phyloP scores from a whole-genome alignment of 352 stramenopile genomes.

The Pythium angustatum region DNA sequence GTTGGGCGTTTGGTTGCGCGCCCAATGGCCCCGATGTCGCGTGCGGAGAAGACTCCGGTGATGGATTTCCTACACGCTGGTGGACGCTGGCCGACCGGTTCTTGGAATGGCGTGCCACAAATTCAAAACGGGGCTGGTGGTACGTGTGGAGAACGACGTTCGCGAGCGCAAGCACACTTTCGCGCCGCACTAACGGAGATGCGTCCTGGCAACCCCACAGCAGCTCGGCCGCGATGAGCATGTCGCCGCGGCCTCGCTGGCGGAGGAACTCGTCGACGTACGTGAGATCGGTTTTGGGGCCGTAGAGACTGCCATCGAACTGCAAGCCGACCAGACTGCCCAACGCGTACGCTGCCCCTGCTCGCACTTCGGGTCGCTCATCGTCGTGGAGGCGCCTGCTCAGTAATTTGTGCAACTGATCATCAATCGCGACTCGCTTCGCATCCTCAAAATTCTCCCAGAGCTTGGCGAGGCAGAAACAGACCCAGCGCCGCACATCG shows the following conservation, averaged over 20 bases:
- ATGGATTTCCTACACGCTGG: neutral
- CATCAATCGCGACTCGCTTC: conserved; percentile 85
- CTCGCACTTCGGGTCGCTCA: conserved; percentile 88
- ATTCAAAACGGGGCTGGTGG: conserved; percentile 84
- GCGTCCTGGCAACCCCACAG: conserved; percentile 73
- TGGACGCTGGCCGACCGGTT: conserved; percentile 40
- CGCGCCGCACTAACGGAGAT: conserved; percentile 79
- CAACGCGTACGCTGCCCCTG: conserved; percentile 92
- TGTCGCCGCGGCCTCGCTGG: conserved; percentile 62
- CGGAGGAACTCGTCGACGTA: conserved; percentile 64
- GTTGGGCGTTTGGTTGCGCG: neutral
- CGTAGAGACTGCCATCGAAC: conserved; percentile 55
- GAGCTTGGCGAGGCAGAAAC: conserved; percentile 95
- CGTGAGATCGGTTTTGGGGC: conserved; percentile 30
- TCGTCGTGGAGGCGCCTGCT: conserved; percentile 82
- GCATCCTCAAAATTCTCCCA: conserved; percentile 90
- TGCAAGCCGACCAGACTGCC: conserved; percentile 89
- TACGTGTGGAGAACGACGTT: conserved; percentile 87
- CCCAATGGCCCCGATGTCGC: neutral
- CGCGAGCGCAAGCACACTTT: conserved; percentile 83
- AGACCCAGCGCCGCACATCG: conserved; percentile 83
- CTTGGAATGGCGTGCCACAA: conserved; percentile 79
- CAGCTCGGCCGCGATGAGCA: conserved; percentile 69
- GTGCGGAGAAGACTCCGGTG: neutral
- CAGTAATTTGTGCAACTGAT: conserved; percentile 86